phyloP scores from a whole-genome alignment of 2,329 filamentous ascomycete species.

The Lojkania enalia region DNA sequence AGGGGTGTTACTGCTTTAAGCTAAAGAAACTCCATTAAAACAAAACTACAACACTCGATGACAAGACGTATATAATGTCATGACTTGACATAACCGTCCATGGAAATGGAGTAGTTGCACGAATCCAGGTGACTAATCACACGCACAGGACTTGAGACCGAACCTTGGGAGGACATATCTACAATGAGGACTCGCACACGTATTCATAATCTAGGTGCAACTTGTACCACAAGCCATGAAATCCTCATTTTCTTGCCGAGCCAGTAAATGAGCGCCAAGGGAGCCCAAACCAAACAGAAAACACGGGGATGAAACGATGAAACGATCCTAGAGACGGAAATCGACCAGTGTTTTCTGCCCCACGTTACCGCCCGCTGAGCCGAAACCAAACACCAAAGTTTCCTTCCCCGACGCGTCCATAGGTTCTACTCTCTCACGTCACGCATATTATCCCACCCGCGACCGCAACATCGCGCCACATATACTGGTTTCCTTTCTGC shows the following conservation, averaged over 20 bases:
- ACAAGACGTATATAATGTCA: too few species aligned
- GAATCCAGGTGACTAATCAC: too few species aligned
- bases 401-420: slow-evolving; percentile 33
- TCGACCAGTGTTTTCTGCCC: slow-evolving; percentile 33
- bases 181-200: too few species aligned
- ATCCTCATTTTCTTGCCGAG: not conserved
- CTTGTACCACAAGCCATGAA: too few species aligned
- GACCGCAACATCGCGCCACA: not conserved
- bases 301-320: slow-evolving; percentile 7
- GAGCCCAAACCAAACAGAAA: slow-evolving; percentile 1
- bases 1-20: too few species aligned
- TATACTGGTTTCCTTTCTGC: slow-evolving; percentile 5
- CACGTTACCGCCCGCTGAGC: slow-evolving; percentile 23
- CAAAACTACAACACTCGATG: too few species aligned
- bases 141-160: too few species aligned
- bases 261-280: not conserved
- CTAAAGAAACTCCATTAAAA: too few species aligned
- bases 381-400: slow-evolving; percentile 36
- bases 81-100: too few species aligned
- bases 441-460: slow-evolving; percentile 17
- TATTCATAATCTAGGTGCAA: too few species aligned
- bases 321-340: not conserved
- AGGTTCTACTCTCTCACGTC: slow-evolving; percentile 9
- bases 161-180: too few species aligned
- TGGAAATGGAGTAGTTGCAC: too few species aligned